Conservation (phyloP, 176 grass and related monocot genomes). For the Olyra latifolia region DNA sequence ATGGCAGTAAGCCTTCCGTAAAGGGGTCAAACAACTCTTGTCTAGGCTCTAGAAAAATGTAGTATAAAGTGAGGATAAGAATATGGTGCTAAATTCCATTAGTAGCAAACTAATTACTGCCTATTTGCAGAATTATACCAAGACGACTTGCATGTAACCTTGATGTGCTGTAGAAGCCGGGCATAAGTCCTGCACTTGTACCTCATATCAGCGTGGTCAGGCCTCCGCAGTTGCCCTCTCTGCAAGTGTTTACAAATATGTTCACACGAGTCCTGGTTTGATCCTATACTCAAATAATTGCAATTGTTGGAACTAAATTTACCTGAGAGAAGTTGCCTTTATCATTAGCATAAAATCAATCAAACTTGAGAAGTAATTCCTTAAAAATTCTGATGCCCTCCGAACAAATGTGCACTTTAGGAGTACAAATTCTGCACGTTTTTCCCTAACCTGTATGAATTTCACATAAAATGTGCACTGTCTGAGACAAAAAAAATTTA, state of each 20-base stretch:
- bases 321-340: slow-evolving; percentile 93
- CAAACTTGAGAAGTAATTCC: slow-evolving; percentile 91
- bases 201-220: slow-evolving; percentile 89
- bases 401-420: slow-evolving; percentile 94
- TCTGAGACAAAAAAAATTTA: not conserved
- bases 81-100: not conserved
- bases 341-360: slow-evolving; percentile 86
- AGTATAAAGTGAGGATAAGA: slow-evolving; percentile 21
- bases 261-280: not conserved
- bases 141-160: slow-evolving; percentile 52
- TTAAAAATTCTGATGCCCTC: slow-evolving; percentile 91
- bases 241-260: slow-evolving; percentile 38
- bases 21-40: slow-evolving; percentile 83
- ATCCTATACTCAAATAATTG: not conserved
- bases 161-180: slow-evolving; percentile 83
- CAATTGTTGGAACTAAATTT: slow-evolving; percentile 19
- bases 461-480: slow-evolving; percentile 22
- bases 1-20: slow-evolving; percentile 91
- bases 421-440: slow-evolving; percentile 95
- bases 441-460: slow-evolving; percentile 84
- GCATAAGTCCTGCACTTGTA: slow-evolving; percentile 93
- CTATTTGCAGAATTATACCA: not conserved
- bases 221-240: slow-evolving; percentile 77
- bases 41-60: slow-evolving; percentile 72
- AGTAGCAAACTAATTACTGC: not conserved